Percentiles rank a stretch among this genome's conserved stretches.
These are phyloP conservation scores for Ceratocystis destructans DNA, from an alignment of 2,329 filamentous ascomycete genomes.

Conservation along the genomic window DNA sequence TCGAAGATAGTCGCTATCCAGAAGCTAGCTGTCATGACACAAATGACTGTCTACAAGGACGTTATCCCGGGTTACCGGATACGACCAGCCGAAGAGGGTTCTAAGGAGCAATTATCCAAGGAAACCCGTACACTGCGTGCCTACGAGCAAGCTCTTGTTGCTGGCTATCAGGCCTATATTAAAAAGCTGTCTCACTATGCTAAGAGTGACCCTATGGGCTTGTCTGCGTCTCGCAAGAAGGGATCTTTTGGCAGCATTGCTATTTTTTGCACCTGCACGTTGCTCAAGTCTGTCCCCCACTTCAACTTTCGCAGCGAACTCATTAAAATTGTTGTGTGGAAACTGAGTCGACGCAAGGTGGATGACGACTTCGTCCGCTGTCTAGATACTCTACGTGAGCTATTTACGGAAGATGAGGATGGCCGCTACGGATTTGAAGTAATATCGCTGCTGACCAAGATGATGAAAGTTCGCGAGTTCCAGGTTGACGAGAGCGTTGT, in stretches of 20 bases:
- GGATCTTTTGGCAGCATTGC: slow-evolving; percentile 56
- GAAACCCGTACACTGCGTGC: slow-evolving; percentile 69
- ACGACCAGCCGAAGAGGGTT: slow-evolving; percentile 61
- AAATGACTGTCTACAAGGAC: slow-evolving; percentile 85
- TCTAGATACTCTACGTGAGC: slow-evolving; percentile 59
- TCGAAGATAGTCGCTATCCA: slow-evolving; percentile 59
- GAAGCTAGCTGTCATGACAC: slow-evolving; percentile 75
- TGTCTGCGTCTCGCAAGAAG: slow-evolving; percentile 20
- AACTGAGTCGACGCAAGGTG: slow-evolving; percentile 57
- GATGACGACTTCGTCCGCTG: slow-evolving; percentile 69
- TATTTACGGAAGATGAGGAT: slow-evolving; percentile 81
- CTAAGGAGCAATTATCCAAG: slow-evolving; percentile 73
- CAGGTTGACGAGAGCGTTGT: slow-evolving; percentile 70
- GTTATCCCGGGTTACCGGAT: slow-evolving; percentile 94
- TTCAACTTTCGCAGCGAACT: slow-evolving; percentile 93
- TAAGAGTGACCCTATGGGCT: slow-evolving; percentile 35
- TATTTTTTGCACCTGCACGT: slow-evolving; percentile 69
- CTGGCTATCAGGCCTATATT: slow-evolving; percentile 74
- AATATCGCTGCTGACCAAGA: slow-evolving; percentile 71
- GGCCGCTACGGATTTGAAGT: slow-evolving; percentile 78
- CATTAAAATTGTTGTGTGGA: slow-evolving; percentile 72
- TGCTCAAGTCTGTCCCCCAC: slow-evolving; percentile 73
- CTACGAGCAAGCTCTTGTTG: slow-evolving; percentile 78
- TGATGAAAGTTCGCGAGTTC: slow-evolving; percentile 85
- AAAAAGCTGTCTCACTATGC: slow-evolving; percentile 58